Percentiles rank a stretch among this genome's conserved stretches.
Evolutionary conservation across 176 grass and related monocot species (phyloP).

Genomic region (Lolium multiflorum): DNA sequence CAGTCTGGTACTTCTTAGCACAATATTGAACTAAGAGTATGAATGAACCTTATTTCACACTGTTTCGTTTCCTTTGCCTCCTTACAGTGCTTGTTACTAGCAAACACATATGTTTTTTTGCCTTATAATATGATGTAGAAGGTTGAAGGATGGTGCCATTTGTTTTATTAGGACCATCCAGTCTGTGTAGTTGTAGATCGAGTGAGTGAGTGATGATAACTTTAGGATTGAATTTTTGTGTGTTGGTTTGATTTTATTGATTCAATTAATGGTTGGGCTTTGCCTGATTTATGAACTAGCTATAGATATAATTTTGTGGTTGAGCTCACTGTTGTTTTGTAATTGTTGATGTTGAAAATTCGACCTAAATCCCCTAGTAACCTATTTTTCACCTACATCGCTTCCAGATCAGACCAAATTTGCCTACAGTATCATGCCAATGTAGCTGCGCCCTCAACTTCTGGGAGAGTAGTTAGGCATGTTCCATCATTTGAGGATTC

Average conservation of each 20-base stretch:
- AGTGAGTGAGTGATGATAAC: too few species aligned
- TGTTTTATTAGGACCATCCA: conserved; percentile 12
- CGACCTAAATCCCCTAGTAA: not conserved
- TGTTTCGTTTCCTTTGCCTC: not conserved
- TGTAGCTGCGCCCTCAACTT: conserved; percentile 61
- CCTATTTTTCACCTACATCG: conserved; percentile 21
- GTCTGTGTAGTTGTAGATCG: too few species aligned
- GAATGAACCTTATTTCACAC: not conserved
- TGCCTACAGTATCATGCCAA: conserved; percentile 35
- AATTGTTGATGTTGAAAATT: conserved; percentile 5
- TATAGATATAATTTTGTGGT: conserved; percentile 14
- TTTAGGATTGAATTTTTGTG: too few species aligned
- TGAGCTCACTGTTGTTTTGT: conserved; percentile 18
- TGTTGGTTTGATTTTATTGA: not conserved
- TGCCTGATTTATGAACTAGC: not conserved
- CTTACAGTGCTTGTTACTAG: conserved; percentile 18
- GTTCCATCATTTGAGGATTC: conserved; percentile 78
- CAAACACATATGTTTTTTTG: not conserved
- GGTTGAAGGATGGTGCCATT: not conserved
- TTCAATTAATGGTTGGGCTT: not conserved
- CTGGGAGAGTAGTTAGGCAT: conserved; percentile 69
- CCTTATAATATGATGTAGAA: not conserved
- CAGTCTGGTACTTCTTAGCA: not conserved
- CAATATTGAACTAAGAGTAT: conserved; percentile 13
- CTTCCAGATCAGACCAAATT: conserved; percentile 14